A percentile compares a stretch with the other conserved stretches of the same genome.
These are phyloP conservation scores for Fusarium zealandicum DNA, from an alignment of 2,329 filamentous ascomycete genomes.

Conservation along the genomic window DNA sequence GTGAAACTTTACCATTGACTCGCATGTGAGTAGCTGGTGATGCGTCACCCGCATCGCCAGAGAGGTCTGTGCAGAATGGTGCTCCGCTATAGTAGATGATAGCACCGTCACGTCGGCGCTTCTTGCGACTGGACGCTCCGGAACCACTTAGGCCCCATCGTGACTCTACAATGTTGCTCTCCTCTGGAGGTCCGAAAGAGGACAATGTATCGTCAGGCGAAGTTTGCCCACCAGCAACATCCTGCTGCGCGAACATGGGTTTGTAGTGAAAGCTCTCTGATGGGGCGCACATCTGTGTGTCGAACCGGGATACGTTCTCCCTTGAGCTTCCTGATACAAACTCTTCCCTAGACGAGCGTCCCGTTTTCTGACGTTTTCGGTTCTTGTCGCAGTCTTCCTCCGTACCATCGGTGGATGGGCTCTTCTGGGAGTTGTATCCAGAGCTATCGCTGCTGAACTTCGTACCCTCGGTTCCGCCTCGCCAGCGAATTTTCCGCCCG, in stretches of 20 bases:
- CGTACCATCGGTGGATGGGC: constrained; percentile 59
- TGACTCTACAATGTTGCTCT: constrained; percentile 58
- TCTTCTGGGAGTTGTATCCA: constrained; percentile 56
- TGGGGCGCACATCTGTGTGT: constrained; percentile 48
- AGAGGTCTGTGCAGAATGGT: constrained; percentile 81
- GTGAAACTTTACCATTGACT: constrained; percentile 51
- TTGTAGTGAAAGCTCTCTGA: constrained; percentile 67
- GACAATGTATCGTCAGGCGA: constrained; percentile 59
- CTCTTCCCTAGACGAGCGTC: constrained; percentile 46
- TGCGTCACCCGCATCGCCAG: constrained; percentile 65
- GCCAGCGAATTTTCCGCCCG: constrained; percentile 82
- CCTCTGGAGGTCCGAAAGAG: constrained; percentile 56
- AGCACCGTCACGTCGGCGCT: constrained; percentile 70
- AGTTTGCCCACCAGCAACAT: constrained; percentile 55
- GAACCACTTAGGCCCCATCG: constrained; percentile 57
- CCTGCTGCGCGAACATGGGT: constrained; percentile 64
- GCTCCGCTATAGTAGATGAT: constrained; percentile 86
- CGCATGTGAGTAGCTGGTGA: constrained; percentile 59
- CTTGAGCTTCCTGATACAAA: constrained; percentile 46
- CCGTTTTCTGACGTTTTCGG: constrained; percentile 56
- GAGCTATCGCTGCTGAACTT: constrained; percentile 70
- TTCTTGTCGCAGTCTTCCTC: constrained; percentile 53
- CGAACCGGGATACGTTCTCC: constrained; percentile 52
- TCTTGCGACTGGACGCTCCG: constrained; percentile 57
- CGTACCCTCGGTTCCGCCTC: constrained; percentile 71